phyloP scores from a whole-genome alignment of 306 rosid species.

The Quillaja saponaria region DNA sequence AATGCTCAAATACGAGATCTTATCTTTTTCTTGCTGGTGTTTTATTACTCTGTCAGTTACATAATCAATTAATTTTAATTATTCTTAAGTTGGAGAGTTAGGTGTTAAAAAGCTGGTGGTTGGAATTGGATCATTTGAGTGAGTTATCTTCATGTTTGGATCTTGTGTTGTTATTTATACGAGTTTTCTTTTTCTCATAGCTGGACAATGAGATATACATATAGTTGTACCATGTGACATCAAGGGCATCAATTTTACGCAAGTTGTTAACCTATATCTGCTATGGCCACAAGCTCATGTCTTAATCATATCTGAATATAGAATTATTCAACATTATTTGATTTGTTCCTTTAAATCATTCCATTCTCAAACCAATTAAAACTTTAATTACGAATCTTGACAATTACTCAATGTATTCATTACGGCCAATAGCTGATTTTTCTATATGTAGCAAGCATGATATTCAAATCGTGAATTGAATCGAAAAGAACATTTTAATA shows the following conservation, averaged over 20 bases:
- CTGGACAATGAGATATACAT: conserved; percentile 13
- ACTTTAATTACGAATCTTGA: conserved; percentile 36
- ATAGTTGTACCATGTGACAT: conserved; percentile 16
- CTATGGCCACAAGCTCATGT: background rate
- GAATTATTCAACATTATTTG: conserved; percentile 11
- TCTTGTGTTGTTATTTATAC: too few species aligned
- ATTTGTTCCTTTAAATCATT: conserved; percentile 31
- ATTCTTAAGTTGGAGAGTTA: conserved; percentile 6
- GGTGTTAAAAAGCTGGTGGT: conserved; percentile 23
- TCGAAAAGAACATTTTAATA: too few species aligned
- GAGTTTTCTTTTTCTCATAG: too few species aligned
- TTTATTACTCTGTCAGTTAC: background rate
- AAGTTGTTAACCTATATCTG: conserved; percentile 22
- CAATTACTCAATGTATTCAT: conserved; percentile 32
- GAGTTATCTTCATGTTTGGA: conserved; percentile 2
- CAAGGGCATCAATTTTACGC: conserved; percentile 16
- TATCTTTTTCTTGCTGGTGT: background rate
- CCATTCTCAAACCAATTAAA: conserved; percentile 24
- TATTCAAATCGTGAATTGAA: too few species aligned
- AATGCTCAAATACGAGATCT: background rate
- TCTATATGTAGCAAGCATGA: too few species aligned
- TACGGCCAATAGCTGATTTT: too few species aligned
- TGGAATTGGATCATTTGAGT: conserved; percentile 12
- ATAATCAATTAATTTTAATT: background rate
- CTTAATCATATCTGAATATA: background rate